phyloP scores from a whole-genome alignment of 2,329 filamentous ascomycete species.

The Ophiocordyceps camponoti-leonardi region DNA sequence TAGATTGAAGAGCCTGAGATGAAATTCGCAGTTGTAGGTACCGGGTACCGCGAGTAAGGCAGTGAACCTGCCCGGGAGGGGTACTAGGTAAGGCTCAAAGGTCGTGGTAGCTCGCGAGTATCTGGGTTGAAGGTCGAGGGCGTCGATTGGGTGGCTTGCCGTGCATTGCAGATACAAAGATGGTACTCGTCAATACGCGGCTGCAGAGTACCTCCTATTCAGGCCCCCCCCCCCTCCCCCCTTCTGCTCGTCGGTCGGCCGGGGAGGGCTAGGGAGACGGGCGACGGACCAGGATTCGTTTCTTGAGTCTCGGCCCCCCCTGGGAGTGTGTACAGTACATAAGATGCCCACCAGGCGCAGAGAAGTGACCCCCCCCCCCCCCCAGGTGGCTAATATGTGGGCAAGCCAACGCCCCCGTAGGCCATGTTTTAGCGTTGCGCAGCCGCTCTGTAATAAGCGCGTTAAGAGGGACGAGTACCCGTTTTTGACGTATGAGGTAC shows the following conservation, averaged over 20 bases:
- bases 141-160: background rate
- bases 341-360: no score
- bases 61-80: background rate
- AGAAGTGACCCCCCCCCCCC: no score
- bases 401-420: background rate
- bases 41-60: background rate
- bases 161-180: background rate
- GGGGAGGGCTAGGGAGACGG: no score
- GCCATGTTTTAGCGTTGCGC: constrained; percentile 1
- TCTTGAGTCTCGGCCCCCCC: no score
- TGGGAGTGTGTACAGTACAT: no score
- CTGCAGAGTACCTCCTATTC: background rate
- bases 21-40: constrained; percentile 5
- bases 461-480: background rate
- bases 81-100: background rate
- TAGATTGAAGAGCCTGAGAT: constrained; percentile 10
- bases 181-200: background rate
- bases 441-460: background rate
- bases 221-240: no score
- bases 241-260: no score
- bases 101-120: background rate
- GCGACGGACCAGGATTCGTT: no score
- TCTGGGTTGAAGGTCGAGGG: background rate
- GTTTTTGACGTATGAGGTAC: background rate
- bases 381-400: no score